Percentiles rank a stretch among this genome's conserved stretches.
Conservation (phyloP, 345 rosid species). For the Cardamine chenopodiifolia region DNA sequence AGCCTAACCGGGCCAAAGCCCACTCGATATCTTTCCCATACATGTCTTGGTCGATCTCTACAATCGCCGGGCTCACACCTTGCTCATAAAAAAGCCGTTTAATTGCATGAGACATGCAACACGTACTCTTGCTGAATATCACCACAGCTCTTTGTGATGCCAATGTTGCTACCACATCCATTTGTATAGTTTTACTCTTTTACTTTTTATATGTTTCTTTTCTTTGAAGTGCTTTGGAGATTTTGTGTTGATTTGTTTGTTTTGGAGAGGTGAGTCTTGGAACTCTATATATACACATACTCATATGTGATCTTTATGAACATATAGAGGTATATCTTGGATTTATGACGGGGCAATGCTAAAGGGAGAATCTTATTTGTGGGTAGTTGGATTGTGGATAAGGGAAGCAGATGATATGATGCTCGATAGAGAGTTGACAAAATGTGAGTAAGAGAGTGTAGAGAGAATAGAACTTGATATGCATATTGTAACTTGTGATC, state of each 20-base stretch:
- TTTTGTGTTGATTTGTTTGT: slow-evolving; percentile 34
- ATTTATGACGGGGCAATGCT: slow-evolving; percentile 25
- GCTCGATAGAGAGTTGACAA: slow-evolving; percentile 41
- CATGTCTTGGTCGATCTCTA: slow-evolving; percentile 78
- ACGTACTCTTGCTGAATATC: slow-evolving; percentile 92
- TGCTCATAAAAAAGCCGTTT: slow-evolving; percentile 87
- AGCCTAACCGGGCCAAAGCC: slow-evolving; percentile 72
- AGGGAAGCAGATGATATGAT: slow-evolving; percentile 35
- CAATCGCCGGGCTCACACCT: slow-evolving; percentile 78
- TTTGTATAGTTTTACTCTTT: slow-evolving; percentile 38
- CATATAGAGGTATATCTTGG: slow-evolving; percentile 23
- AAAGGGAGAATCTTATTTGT: slow-evolving; percentile 17
- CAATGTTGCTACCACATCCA: slow-evolving; percentile 77
- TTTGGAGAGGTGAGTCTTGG: slow-evolving; percentile 32
- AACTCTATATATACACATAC: slow-evolving; percentile 26
- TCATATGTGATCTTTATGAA: slow-evolving; percentile 14
- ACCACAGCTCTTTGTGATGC: slow-evolving; percentile 95
- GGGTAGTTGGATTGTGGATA: slow-evolving; percentile 36
- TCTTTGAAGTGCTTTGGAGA: neutral
- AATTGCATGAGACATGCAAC: slow-evolving; percentile 92
- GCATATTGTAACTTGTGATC: slow-evolving; percentile 39
- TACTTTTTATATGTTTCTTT: neutral
- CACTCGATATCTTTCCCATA: slow-evolving; percentile 77
- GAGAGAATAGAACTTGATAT: slow-evolving; percentile 22
- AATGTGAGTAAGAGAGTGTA: slow-evolving; percentile 16